phyloP scores from a whole-genome alignment of 2,329 filamentous ascomycete genomes.

The Diaporthe longicolla region DNA sequence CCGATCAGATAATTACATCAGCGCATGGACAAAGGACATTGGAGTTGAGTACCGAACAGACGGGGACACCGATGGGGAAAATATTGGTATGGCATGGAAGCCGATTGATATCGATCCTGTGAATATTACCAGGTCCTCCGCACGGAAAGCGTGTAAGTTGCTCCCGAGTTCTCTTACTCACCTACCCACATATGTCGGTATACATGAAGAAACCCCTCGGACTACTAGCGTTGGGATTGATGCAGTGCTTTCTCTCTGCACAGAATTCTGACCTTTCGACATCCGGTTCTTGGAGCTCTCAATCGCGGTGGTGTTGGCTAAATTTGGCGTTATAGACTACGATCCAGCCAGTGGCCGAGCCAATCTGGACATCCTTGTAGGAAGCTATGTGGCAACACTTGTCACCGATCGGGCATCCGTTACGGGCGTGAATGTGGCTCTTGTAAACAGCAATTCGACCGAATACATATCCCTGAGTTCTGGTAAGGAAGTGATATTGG shows the following conservation, averaged over 20 bases:
- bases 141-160: constrained; percentile 16
- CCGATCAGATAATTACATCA: constrained; percentile 13
- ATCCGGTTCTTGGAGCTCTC: background rate
- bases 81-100: constrained; percentile 20
- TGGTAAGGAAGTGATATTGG: constrained; percentile 60
- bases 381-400: constrained; percentile 12
- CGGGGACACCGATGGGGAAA: constrained; percentile 21
- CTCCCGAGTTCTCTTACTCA: background rate
- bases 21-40: constrained; percentile 20
- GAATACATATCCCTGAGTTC: background rate
- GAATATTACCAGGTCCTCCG: constrained; percentile 21
- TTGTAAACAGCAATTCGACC: constrained; percentile 3
- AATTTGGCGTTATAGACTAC: constrained; percentile 3
- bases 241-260: background rate
- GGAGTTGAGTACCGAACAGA: constrained; percentile 24
- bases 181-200: background rate
- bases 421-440: constrained; percentile 16
- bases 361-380: constrained; percentile 15
- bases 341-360: constrained; percentile 13
- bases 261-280: too few species aligned
- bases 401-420: background rate
- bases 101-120: constrained; percentile 17
- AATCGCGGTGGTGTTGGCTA: background rate
- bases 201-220: too few species aligned
- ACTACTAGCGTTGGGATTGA: background rate